These are phyloP conservation scores for Metarhizium anisopliae DNA, from an alignment of 2,329 filamentous ascomycete genomes.

Conservation along the genomic window DNA sequence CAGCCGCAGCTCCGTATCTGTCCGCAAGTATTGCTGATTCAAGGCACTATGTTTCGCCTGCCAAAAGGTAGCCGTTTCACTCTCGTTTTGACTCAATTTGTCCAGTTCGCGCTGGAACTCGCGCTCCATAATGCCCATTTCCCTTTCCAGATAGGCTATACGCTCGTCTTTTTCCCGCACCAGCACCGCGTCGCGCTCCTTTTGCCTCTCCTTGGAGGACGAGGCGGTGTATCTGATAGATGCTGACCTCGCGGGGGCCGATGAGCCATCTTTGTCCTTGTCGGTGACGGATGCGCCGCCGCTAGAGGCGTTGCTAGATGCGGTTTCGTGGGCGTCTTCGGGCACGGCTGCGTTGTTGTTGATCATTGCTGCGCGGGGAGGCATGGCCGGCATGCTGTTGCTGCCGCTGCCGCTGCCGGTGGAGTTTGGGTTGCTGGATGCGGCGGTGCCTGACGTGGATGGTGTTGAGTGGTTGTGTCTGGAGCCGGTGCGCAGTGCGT, in stretches of 20 bases:
- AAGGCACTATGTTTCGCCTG: constrained; percentile 44
- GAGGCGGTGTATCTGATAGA: constrained; percentile 3
- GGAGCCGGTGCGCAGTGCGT: constrained; percentile 13
- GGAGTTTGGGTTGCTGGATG: constrained; percentile 14
- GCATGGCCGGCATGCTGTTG: constrained; percentile 20
- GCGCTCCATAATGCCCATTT: constrained; percentile 41
- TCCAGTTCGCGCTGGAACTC: constrained; percentile 47
- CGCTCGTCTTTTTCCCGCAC: constrained; percentile 40
- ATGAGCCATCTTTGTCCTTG: constrained; percentile 18
- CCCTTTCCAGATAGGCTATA: constrained; percentile 43
- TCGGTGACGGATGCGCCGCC: constrained; percentile 22
- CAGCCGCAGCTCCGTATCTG: constrained; percentile 44
- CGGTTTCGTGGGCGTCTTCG: constrained; percentile 16
- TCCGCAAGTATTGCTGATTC: constrained; percentile 42
- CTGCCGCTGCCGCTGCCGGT: constrained; percentile 15
- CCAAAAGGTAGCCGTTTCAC: constrained; percentile 48
- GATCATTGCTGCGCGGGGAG: constrained; percentile 20
- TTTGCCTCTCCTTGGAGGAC: constrained; percentile 14
- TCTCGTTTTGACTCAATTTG: constrained; percentile 42
- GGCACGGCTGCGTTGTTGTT: constrained; percentile 12
- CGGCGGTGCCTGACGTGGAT: constrained; percentile 12
- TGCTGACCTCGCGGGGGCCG: constrained; percentile 6
- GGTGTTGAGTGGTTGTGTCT: constrained; percentile 6
- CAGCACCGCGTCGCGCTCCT: constrained; percentile 12
- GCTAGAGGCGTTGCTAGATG: constrained; percentile 8